Evolutionary conservation across 768 basidiomycete species (phyloP).

Genomic region (Clitopilus hobsonii): DNA sequence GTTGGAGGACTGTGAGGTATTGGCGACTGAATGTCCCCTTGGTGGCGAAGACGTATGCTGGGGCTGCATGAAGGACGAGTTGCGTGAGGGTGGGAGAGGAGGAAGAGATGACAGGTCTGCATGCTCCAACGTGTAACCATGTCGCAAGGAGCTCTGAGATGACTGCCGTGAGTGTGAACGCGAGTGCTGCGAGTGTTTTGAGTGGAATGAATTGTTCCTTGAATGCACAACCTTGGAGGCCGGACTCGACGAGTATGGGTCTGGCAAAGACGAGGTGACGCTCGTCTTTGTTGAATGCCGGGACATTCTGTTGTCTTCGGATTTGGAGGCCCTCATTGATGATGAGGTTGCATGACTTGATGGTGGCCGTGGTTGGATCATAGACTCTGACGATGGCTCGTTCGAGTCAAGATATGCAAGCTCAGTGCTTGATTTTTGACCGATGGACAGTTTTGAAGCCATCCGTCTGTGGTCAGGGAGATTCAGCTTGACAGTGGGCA

Average conservation of each 20-base stretch:
- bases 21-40: slow-evolving; percentile 15
- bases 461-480: slow-evolving; percentile 16
- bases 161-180: slow-evolving; percentile 8
- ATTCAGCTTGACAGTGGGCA: slow-evolving; percentile 28
- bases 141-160: neutral
- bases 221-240: slow-evolving; percentile 18
- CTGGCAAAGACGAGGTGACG: slow-evolving; percentile 25
- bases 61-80: slow-evolving; percentile 25
- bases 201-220: slow-evolving; percentile 22
- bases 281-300: slow-evolving; percentile 25
- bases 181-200: slow-evolving; percentile 29
- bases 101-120: slow-evolving; percentile 19
- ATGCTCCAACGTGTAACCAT: neutral
- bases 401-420: slow-evolving; percentile 1
- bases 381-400: slow-evolving; percentile 7
- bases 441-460: slow-evolving; percentile 3
- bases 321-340: slow-evolving; percentile 24
- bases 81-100: slow-evolving; percentile 23
- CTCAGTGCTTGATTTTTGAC: slow-evolving; percentile 7
- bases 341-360: slow-evolving; percentile 25
- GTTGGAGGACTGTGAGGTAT: slow-evolving; percentile 9
- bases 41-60: slow-evolving; percentile 17
- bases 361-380: slow-evolving; percentile 17
- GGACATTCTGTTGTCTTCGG: slow-evolving; percentile 26
- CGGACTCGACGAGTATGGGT: slow-evolving; percentile 14